Conservation (phyloP, 352 stramenopile species). For the Globisporangium lucens region DNA sequence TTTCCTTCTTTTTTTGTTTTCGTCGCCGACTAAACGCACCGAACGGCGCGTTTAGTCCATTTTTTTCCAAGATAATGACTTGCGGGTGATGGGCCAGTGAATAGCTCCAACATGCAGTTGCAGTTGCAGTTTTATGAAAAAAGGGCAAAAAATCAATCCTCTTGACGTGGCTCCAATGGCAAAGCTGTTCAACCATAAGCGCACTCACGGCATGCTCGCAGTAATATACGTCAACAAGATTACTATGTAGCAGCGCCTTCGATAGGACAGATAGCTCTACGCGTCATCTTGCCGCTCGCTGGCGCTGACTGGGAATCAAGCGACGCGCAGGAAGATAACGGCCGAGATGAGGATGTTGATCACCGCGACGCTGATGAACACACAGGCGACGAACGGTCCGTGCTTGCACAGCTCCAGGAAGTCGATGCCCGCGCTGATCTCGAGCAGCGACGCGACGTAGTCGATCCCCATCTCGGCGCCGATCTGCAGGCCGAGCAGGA, state of each 20-base stretch:
- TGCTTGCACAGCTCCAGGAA: conserved; percentile 25
- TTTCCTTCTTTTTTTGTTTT: neutral
- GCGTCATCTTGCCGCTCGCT: no score
- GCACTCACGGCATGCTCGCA: neutral
- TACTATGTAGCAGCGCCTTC: neutral
- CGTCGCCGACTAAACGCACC: neutral
- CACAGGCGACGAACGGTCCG: conserved; percentile 21
- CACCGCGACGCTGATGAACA: conserved; percentile 29
- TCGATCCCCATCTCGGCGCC: conserved; percentile 24
- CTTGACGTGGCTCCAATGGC: no score
- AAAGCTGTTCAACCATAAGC: neutral
- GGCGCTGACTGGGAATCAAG: neutral
- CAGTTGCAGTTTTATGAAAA: neutral
- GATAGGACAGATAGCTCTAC: neutral
- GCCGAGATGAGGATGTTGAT: conserved; percentile 34
- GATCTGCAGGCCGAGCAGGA: conserved; percentile 17
- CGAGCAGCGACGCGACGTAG: conserved; percentile 22
- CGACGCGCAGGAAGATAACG: conserved; percentile 15
- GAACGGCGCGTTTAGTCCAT: neutral
- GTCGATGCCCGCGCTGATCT: conserved; percentile 25
- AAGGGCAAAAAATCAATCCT: neutral
- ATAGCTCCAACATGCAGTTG: conserved; percentile 3
- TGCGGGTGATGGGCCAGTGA: neutral
- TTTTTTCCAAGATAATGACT: neutral
- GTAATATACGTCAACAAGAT: neutral